Evolutionary conservation across 768 basidiomycete genomes (phyloP), one percentile per base, ranked within the genome.

Genomic region (Hericium erinaceus): DNA sequence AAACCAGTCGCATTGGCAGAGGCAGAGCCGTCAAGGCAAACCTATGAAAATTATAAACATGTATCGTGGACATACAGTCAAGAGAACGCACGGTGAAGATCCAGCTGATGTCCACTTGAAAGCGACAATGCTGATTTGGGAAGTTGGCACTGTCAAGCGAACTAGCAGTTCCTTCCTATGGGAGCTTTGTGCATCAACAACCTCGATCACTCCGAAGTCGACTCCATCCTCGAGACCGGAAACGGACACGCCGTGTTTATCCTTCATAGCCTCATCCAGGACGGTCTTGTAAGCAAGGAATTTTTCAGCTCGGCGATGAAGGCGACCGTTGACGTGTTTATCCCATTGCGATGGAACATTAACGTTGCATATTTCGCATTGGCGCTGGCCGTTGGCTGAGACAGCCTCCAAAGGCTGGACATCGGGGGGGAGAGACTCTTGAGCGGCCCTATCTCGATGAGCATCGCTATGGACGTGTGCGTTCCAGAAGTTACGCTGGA

Each of bases 181-280:
- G 26, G 24, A 63, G 57, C 66, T 16, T 33, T 50, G 8, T 1
- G 73, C 74, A n/a, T 64, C 66, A 0, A 58, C 57, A 3, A 68
- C 64, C n/a, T 79, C 76, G 4, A 85, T 64, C 39, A 84, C 69
- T 3, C 74, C 81, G 53, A 85, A 79, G 62, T 85, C 75, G 12
- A 80, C 65, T 6, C 70, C 66, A 1, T 75, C 76, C 22, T 64
- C 61, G 8, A 41, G 8, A 18, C 39, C 10, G 0, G 49, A 50
- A 15, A 50, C n/a, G 22, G 26, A 18, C n/a, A 50, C 15, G n/a
- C 26, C 49, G n/a, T 50, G 49, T 20, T 50, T 50, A 28, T 50
- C 49, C 49, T 50, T 50, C 5, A 22, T 22, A 10, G 49, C 49
- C 7, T 50, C 49, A 15, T 50, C 49, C 7, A 18, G 24, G 16